Evolutionary conservation across 1,139 yeast species (phyloP), one percentile per base, ranked within the genome.

Genomic region (Spathaspora jeffriesii): DNA sequence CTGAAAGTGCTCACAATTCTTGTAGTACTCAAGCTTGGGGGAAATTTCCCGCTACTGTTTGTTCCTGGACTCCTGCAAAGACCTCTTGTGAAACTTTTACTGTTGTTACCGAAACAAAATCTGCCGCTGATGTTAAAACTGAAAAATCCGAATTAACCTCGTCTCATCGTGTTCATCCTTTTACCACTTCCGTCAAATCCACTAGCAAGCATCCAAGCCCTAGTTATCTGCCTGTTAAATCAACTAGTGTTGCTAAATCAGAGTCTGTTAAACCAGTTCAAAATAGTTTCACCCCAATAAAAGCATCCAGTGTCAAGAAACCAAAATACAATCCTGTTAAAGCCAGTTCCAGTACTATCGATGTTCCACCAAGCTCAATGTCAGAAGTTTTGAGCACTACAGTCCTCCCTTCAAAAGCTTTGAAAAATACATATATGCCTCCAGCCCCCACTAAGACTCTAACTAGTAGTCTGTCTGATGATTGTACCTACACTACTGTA

Each of bases 381-480:
- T n/a, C n/a, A n/a, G 37, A n/a, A 7, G n/a, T n/a, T n/a, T n/a
- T n/a, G n/a, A n/a, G n/a, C n/a, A n/a, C n/a, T n/a, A n/a, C n/a
- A n/a, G n/a, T n/a, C n/a, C n/a, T n/a, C n/a, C n/a, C n/a, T n/a
- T n/a, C n/a, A n/a, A n/a, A n/a, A n/a, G n/a, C n/a, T n/a, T n/a
- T n/a, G n/a, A n/a, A n/a, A n/a, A n/a, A n/a, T n/a, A n/a, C n/a
- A 18, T 64, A 57, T 54, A 13, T 17, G 17, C 23, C 43, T 22
- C 20, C 31, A 14, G 31, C 34, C 17, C 11, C 31, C 8, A 14
- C 39, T 14, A 15, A 14, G 8, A 13, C 23, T 6, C 8, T 13
- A 11, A 18, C 14, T 14, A 10, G 14, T 15, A 7, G 15, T 15
- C 28, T 25, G 28, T 5, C 17, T 15, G 41, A 38, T 13, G 11